phyloP scores from a whole-genome alignment of 2,329 filamentous ascomycete genomes.

The Ambrosiella xylebori region DNA sequence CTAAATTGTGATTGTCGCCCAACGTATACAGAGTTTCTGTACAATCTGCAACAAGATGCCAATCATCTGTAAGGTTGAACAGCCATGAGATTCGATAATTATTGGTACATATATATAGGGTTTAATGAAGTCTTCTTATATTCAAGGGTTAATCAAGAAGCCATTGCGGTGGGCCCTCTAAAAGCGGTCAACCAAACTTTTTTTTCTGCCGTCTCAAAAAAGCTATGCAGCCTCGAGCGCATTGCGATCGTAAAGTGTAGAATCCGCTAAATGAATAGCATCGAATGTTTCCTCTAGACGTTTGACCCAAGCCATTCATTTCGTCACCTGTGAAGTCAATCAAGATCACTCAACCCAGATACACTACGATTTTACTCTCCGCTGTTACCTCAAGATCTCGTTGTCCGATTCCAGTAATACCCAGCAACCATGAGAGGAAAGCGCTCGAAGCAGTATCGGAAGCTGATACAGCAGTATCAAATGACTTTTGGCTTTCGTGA shows the following conservation, averaged over 20 bases:
- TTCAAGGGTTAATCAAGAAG: neutral
- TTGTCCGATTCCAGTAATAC: neutral
- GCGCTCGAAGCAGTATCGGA: slow-evolving; percentile 41
- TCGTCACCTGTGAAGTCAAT: neutral
- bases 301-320: neutral
- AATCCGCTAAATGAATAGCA: neutral
- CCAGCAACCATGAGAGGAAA: slow-evolving; percentile 29
- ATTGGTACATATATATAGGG: too few species aligned
- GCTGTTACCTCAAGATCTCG: neutral
- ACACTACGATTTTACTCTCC: neutral
- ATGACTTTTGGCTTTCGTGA: slow-evolving; percentile 80
- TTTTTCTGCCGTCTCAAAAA: slow-evolving; percentile 13
- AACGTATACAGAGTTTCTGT: too few species aligned
- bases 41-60: neutral
- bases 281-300: neutral
- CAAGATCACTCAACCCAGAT: too few species aligned
- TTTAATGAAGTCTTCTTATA: neutral
- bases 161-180: neutral
- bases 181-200: slow-evolving; percentile 12
- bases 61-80: neutral
- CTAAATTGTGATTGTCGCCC: too few species aligned
- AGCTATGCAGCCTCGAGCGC: slow-evolving; percentile 1
- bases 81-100: neutral
- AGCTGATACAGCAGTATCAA: slow-evolving; percentile 86
- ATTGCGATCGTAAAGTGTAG: neutral